phyloP scores from a whole-genome alignment of 164 flowering plant genomes.

The Sextonia rubra region DNA sequence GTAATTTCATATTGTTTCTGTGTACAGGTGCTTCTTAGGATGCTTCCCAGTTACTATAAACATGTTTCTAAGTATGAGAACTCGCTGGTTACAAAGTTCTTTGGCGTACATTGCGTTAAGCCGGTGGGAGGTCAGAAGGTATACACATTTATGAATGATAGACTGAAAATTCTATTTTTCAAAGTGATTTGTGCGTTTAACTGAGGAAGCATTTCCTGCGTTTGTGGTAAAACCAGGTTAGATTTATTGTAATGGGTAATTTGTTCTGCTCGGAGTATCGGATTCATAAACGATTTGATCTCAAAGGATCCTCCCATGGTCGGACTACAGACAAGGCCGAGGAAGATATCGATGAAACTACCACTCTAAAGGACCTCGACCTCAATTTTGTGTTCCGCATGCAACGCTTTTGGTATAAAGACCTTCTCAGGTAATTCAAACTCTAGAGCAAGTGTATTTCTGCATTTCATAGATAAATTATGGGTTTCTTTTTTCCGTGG shows the following conservation, averaged over 20 bases:
- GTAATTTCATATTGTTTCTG: not conserved
- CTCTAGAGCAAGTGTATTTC: not conserved
- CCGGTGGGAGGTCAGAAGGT: constrained; percentile 50
- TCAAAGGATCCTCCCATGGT: constrained; percentile 33
- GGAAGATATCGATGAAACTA: constrained; percentile 56
- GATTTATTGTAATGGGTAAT: constrained; percentile 71
- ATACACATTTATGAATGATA: constrained; percentile 19
- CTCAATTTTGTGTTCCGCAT: constrained; percentile 73
- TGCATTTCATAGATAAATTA: not conserved
- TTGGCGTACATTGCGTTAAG: constrained; percentile 49
- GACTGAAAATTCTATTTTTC: not conserved
- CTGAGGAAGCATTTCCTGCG: not conserved
- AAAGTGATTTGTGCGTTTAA: not conserved
- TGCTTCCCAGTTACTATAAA: constrained; percentile 46
- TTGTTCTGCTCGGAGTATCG: constrained; percentile 58
- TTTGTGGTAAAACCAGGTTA: constrained; percentile 33
- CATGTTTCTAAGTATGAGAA: constrained; percentile 29
- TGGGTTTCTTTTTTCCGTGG: not conserved
- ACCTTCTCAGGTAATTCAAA: constrained; percentile 47
- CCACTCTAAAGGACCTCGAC: constrained; percentile 80
- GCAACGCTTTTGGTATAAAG: constrained; percentile 56
- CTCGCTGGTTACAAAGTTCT: constrained; percentile 42
- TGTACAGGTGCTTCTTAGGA: constrained; percentile 32
- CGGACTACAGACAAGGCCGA: constrained; percentile 48
- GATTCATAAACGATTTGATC: constrained; percentile 58